These are phyloP conservation scores for Penicillium manginii DNA, from an alignment of 495 filamentous ascomycete genomes.

Conservation along the genomic window DNA sequence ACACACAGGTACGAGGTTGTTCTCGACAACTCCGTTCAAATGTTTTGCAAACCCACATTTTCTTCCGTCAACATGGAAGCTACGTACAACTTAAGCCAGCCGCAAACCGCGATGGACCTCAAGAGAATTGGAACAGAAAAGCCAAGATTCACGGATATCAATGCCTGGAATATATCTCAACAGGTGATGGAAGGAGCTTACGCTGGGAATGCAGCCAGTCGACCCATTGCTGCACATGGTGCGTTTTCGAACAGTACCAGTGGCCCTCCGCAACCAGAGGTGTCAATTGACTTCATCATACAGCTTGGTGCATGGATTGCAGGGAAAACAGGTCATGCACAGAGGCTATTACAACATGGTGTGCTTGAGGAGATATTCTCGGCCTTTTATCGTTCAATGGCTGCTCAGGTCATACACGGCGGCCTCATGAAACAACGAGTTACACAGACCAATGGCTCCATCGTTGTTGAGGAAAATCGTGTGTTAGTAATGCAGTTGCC, in stretches of 20 bases:
- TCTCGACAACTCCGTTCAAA: background rate
- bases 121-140: background rate
- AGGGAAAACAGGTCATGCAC: background rate
- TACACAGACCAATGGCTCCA: constrained; percentile 3
- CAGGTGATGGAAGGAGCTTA: background rate
- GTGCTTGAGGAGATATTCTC: constrained; percentile 1
- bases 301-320: constrained; percentile 8
- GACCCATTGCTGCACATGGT: background rate
- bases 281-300: background rate
- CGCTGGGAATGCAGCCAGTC: background rate
- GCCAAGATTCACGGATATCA: background rate
- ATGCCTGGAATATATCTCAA: background rate
- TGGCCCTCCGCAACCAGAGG: too few relatives aligned
- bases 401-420: constrained; percentile 16
- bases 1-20: background rate
- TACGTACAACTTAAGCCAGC: background rate
- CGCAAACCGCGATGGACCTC: background rate
- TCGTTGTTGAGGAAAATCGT: constrained; percentile 9
- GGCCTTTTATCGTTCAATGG: constrained; percentile 14
- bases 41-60: constrained; percentile 17
- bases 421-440: background rate
- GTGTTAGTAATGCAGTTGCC: constrained; percentile 12
- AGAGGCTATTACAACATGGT: constrained; percentile 2
- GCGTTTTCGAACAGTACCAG: background rate
- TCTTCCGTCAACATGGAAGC: constrained; percentile 11